These are phyloP conservation scores for Epicoccum nigrum DNA, from an alignment of 2,329 filamentous ascomycete genomes.

Conservation along the genomic window DNA sequence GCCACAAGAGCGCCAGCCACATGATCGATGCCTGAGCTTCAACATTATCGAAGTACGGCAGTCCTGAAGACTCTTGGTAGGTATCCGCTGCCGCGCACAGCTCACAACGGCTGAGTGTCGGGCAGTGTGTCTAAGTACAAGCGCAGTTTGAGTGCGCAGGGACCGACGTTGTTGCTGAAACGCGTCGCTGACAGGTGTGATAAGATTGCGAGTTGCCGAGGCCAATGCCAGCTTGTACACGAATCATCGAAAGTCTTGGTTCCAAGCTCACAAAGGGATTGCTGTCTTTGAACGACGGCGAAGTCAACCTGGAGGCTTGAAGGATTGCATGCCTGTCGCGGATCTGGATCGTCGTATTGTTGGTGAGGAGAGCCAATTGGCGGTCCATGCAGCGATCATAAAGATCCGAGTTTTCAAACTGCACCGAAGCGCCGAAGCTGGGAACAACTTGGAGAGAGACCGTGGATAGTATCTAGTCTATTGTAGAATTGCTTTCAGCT, in stretches of 20 bases:
- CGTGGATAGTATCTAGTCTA: too few relatives aligned
- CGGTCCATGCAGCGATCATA: conserved; percentile 7
- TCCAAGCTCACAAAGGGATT: neutral
- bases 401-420: conserved; percentile 5
- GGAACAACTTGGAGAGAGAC: neutral
- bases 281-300: neutral
- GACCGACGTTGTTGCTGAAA: conserved; percentile 11
- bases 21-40: conserved; percentile 3
- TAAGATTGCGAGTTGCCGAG: neutral
- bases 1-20: neutral
- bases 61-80: neutral
- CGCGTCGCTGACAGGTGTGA: neutral
- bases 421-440: conserved; percentile 9
- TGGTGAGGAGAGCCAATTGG: neutral
- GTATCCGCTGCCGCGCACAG: conserved; percentile 1
- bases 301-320: conserved; percentile 4
- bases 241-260: neutral
- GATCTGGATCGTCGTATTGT: conserved; percentile 7
- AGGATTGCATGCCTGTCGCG: conserved; percentile 14
- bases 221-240: neutral
- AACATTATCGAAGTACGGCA: neutral
- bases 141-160: conserved; percentile 1
- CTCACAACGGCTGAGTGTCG: neutral
- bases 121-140: neutral
- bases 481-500: neutral